Base-by-base conservation (phyloP, 192 early-diverging fungal genomes). In the Lunasporangiospora selenospora region DNA sequence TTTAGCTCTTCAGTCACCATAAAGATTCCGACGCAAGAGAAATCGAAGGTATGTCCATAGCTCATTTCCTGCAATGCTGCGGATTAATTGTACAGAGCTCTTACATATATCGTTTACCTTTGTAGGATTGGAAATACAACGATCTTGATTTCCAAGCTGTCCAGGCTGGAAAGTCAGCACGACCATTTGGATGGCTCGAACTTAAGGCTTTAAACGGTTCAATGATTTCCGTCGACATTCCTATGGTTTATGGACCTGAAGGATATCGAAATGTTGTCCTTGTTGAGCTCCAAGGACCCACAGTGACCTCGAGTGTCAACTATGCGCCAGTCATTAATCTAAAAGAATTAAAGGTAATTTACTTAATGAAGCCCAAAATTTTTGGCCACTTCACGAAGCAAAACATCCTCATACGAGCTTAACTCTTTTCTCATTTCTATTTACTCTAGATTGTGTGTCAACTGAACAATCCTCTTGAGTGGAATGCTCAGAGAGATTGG, bases 141-240 rank as follows among this genome's bases (percentile, higher is more conserved):
- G 76, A 76, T 31, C 53, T 59, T 18, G 73, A 69, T 24, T 53
- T 58, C 40, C 52, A 71, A 51, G 44, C 55, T 21, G 61, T 53
- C 4, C 64, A 65, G 12, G 57, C 75, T 42, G 39, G 78, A 39
- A 70, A 59, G 30, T 66, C 64, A 4, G 53, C 77, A 42, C 71
- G 85, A 21, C 87, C 87, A 6, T 86, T 87, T 75, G 90, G 88
- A 0, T 94, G 90, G 90, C 40, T 92, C 0, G 90, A 91, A 53
- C 27, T 92, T 4, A 85, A 83, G 55, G 81, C 77, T 6, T 56
- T 58, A 18, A 43, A 61, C 18, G 82, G 76, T 5, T 86, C 88
- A 6, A 65, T 61, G 31, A 58, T 91, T 18, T 75, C 81, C 40
- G 64, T 90, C 24, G 67, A 62, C 24, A 80, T 90, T 18, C 90